Evolutionary conservation across 2,329 filamentous ascomycete genomes (phyloP).

Genomic region (Diaporthe capsici): DNA sequence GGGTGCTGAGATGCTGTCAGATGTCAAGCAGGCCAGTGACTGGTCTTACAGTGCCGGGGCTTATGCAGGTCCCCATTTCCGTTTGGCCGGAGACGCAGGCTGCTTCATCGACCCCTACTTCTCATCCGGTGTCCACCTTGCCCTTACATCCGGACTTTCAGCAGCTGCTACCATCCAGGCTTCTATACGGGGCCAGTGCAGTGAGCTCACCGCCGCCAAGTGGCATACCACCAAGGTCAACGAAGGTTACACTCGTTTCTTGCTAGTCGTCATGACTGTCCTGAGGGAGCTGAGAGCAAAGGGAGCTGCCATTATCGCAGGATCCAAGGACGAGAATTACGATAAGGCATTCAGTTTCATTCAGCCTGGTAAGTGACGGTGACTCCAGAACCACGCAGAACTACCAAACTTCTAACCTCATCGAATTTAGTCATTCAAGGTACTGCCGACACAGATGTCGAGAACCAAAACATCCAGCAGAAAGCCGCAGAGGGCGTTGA

Average conservation of each 20-base stretch:
- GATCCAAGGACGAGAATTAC: not conserved
- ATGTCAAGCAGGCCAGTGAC: constrained; percentile 59
- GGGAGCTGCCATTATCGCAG: not conserved
- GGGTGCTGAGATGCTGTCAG: constrained; percentile 30
- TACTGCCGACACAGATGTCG: constrained; percentile 8
- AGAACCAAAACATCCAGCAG: not conserved
- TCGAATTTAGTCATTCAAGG: not conserved
- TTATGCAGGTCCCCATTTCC: constrained; percentile 57
- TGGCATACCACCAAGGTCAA: constrained; percentile 61
- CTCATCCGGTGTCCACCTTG: constrained; percentile 63
- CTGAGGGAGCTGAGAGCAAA: not conserved
- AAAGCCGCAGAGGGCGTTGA: constrained; percentile 9
- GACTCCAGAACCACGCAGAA: not conserved
- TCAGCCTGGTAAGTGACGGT: not conserved
- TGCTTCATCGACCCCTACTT: constrained; percentile 66
- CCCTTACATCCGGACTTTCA: constrained; percentile 58
- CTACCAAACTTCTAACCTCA: too few species aligned
- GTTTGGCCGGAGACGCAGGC: constrained; percentile 62
- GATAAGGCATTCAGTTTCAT: constrained; percentile 8
- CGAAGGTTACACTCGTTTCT: constrained; percentile 63
- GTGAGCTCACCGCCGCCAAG: constrained; percentile 53
- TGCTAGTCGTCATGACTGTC: constrained; percentile 55
- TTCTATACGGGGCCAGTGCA: constrained; percentile 53
- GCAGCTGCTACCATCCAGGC: constrained; percentile 61
- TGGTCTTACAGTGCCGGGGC: constrained; percentile 60